Evolutionary conservation across 106 monocot species (phyloP), one percentile per base, ranked within the genome.

Genomic region (Cymbidium sinense): DNA sequence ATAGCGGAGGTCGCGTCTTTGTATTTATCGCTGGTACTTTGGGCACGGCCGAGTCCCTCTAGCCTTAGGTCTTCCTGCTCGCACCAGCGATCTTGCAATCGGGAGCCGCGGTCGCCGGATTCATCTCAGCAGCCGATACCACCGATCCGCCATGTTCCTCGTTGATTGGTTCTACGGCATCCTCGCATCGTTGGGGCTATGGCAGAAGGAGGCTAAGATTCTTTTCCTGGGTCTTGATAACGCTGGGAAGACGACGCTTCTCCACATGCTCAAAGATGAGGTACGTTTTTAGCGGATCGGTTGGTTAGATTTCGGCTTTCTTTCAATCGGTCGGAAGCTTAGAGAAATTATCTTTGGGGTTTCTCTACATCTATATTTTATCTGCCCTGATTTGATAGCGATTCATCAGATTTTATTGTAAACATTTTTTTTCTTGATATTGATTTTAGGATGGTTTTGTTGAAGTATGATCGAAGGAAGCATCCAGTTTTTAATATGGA

Each of bases 241-340:
- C 34, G 84, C 84, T 8, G 84, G 84, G n/a, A 84, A 84, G 79
- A 84, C 84, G 27, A 84, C 84, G 51, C 79, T 84, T 12, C 84
- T 84, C 1, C 84, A 84, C 70, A 84, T 84, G 84, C 80, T 84
- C 47, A 84, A 80, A 34, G 84, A 84, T n/a, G 83, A 83, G 83
- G 83, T 83, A 39, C 23, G 58, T 15, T 33, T 69, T 69, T 13
- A 7, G 61, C 0, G 61, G 61, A 23, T 71, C 29, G 61, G 21
- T 67, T 67, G 13, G 33, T 67, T 67, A 25, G 29, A 4, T 74
- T 8, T 41, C 73, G 20, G 41, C 0, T 74, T 74, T 37, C 25
- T 3, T 5, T 21, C 17, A 17, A 41, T 70, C 41, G 19, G 33
- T 15, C 15, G 0, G 9, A n/a, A 37, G 37, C 1, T 74, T 67